A percentile compares a stretch with the other conserved stretches of the same genome.
phyloP scores from a whole-genome alignment of 1,284 basidiomycete species.

The Microbotryum saponariae region DNA sequence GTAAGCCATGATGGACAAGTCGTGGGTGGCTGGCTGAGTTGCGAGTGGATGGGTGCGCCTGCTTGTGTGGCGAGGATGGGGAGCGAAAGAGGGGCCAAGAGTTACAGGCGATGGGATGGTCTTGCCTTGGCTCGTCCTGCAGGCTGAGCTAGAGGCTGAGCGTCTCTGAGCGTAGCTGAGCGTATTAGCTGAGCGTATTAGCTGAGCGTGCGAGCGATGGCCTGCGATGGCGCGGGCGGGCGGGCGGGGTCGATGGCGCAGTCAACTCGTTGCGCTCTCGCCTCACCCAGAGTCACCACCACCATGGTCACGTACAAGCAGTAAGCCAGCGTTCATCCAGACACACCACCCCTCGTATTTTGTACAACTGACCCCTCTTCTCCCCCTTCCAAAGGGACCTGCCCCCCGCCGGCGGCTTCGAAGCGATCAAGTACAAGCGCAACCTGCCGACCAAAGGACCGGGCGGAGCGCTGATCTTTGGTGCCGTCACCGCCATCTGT shows the following conservation, averaged over 20 bases:
- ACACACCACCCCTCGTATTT: too few relatives aligned
- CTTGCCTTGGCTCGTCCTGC: too few relatives aligned
- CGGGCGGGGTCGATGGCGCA: background rate
- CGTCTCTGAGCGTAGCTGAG: too few relatives aligned
- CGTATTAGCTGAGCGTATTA: too few relatives aligned
- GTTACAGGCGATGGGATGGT: too few relatives aligned
- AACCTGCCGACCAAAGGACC: slow-evolving; percentile 90
- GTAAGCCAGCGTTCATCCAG: background rate
- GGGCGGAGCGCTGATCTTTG: slow-evolving; percentile 77
- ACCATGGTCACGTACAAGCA: slow-evolving; percentile 18
- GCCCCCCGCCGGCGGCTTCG: slow-evolving; percentile 89
- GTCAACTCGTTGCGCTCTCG: background rate
- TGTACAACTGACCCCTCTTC: too few relatives aligned
- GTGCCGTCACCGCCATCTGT: slow-evolving; percentile 73
- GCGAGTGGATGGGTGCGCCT: background rate
- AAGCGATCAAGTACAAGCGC: slow-evolving; percentile 87
- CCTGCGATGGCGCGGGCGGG: background rate
- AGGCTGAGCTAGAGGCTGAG: too few relatives aligned
- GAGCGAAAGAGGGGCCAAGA: too few relatives aligned
- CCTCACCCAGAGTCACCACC: slow-evolving; percentile 1
- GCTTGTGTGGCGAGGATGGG: too few relatives aligned
- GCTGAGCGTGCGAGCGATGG: too few relatives aligned
- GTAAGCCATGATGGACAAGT: slow-evolving; percentile 4
- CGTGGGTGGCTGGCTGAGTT: background rate
- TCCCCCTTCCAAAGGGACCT: slow-evolving; percentile 61